These are phyloP conservation scores for Alternaria novae-zelandiae DNA, from an alignment of 2,329 filamentous ascomycete species.

Conservation along the genomic window DNA sequence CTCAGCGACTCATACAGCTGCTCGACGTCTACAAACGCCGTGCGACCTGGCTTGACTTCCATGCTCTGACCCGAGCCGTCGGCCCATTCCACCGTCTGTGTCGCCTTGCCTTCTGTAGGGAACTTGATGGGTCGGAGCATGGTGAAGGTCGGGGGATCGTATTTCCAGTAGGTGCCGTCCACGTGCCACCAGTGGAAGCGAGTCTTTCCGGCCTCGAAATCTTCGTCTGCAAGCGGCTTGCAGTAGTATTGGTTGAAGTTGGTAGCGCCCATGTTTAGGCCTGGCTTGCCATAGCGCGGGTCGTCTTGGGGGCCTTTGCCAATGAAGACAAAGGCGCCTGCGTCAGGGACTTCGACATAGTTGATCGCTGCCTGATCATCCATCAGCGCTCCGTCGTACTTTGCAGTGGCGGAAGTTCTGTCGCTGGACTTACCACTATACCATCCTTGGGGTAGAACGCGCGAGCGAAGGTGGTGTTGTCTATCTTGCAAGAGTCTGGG, in stretches of 20 bases:
- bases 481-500: conserved; percentile 2
- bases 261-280: conserved; percentile 3
- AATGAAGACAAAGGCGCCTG: conserved; percentile 4
- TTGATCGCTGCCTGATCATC: neutral
- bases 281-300: conserved; percentile 2
- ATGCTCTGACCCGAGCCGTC: neutral
- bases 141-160: neutral
- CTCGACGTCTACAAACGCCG: conserved; percentile 1
- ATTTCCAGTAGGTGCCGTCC: neutral
- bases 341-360: conserved; percentile 2
- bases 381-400: neutral
- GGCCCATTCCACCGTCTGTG: conserved; percentile 5
- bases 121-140: conserved; percentile 5
- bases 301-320: conserved; percentile 5
- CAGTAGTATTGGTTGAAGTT: conserved; percentile 3
- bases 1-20: conserved; percentile 4
- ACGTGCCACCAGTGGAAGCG: conserved; percentile 5
- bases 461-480: conserved; percentile 1
- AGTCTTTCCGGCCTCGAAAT: conserved; percentile 3
- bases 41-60: neutral
- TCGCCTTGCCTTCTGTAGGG: neutral
- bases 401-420: neutral
- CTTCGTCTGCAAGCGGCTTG: conserved; percentile 1
- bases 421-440: neutral
- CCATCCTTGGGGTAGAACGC: neutral